A percentile compares a stretch with the other conserved stretches of the same genome.
Evolutionary conservation across 2,329 filamentous ascomycete genomes (phyloP).

Genomic region (Fusarium concolor): DNA sequence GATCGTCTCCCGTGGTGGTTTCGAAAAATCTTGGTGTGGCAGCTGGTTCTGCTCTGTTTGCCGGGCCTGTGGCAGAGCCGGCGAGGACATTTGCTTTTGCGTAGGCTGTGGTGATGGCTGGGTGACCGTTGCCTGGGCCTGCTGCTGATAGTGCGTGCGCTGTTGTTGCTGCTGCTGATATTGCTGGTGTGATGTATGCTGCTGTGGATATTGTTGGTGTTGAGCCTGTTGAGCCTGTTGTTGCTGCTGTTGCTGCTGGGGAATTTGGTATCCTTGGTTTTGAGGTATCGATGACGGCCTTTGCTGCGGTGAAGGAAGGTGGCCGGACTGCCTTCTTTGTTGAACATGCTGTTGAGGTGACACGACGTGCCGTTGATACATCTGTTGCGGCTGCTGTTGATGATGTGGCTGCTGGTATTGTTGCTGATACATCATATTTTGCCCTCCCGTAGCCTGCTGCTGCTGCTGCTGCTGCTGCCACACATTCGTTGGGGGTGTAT

Average conservation of each 20-base stretch:
- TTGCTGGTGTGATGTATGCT: slow-evolving; percentile 32
- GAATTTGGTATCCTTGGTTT: slow-evolving; percentile 38
- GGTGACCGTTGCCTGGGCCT: slow-evolving; percentile 8
- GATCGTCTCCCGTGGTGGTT: slow-evolving; percentile 27
- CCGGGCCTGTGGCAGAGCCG: slow-evolving; percentile 25
- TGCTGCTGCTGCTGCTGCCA: slow-evolving; percentile 53
- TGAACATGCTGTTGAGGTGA: slow-evolving; percentile 41
- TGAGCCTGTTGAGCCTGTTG: slow-evolving; percentile 33
- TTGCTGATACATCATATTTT: slow-evolving; percentile 47
- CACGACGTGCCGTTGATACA: slow-evolving; percentile 48
- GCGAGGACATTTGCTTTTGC: slow-evolving; percentile 24
- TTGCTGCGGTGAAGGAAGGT: slow-evolving; percentile 39
- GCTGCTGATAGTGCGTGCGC: slow-evolving; percentile 26
- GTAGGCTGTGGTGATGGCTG: slow-evolving; percentile 26
- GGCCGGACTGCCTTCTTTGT: slow-evolving; percentile 29
- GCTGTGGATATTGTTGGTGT: slow-evolving; percentile 32
- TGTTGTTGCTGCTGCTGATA: slow-evolving; percentile 36
- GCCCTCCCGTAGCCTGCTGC: slow-evolving; percentile 38
- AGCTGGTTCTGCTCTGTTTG: slow-evolving; percentile 31
- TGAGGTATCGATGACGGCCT: slow-evolving; percentile 40
- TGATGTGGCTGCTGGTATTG: slow-evolving; percentile 51
- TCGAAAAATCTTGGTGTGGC: slow-evolving; percentile 24
- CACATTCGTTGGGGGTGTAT: slow-evolving; percentile 44
- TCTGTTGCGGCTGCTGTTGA: slow-evolving; percentile 29
- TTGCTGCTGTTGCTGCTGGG: slow-evolving; percentile 33